A percentile compares a stretch with the other conserved stretches of the same genome.
phyloP scores from a whole-genome alignment of 768 basidiomycete genomes.

The Asterophora parasitica region DNA sequence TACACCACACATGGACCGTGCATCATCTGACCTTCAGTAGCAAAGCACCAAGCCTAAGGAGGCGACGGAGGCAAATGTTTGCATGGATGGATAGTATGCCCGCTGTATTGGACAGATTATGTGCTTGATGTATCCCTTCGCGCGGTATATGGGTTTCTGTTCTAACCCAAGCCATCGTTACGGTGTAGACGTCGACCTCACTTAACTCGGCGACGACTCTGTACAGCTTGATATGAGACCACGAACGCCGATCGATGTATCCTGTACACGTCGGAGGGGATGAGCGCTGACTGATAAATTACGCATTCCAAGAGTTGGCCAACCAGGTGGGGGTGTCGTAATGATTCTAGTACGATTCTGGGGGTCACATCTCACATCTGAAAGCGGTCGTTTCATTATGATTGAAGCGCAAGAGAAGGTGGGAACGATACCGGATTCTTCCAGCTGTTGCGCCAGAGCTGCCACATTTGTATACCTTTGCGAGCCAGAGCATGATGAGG shows the following conservation, averaged over 20 bases:
- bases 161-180: no score
- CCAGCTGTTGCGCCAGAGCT: constrained; percentile 2
- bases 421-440: constrained; percentile 4
- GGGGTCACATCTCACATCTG: background rate
- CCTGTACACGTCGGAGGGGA: background rate
- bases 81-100: no score
- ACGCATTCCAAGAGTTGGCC: constrained; percentile 2
- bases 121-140: no score
- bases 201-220: background rate
- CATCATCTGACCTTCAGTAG: constrained; percentile 17
- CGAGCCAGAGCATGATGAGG: constrained; percentile 5
- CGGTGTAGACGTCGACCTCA: no score
- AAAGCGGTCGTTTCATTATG: background rate
- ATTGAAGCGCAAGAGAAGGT: background rate
- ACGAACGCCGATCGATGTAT: background rate
- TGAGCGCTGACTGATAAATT: constrained; percentile 12
- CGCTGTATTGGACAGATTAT: no score
- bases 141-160: no score
- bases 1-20: constrained; percentile 9
- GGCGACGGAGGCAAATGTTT: no score
- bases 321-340: constrained; percentile 7
- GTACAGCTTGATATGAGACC: background rate
- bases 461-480: constrained; percentile 4
- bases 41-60: background rate
- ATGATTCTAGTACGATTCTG: background rate